Conservation (phyloP, 225 moss, liverwort and hornwort species). For the Physcomitrium patens region DNA sequence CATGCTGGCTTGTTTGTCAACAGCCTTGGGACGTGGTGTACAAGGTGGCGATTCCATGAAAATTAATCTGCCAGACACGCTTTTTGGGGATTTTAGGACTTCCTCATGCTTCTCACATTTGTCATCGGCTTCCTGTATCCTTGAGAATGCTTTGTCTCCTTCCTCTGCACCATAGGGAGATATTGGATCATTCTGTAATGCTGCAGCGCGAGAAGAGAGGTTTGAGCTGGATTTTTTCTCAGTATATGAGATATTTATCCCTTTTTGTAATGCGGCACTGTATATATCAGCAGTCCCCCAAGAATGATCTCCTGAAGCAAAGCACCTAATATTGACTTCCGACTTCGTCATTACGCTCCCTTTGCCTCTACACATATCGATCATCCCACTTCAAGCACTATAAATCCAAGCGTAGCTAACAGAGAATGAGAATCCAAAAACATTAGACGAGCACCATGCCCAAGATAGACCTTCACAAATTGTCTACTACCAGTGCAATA, state of each 20-base stretch:
- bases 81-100: constrained; percentile 14
- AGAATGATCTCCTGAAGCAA: constrained; percentile 26
- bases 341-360: constrained; percentile 22
- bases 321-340: constrained; percentile 29
- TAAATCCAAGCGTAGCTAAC: neutral
- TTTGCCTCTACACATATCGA: constrained; percentile 26
- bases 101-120: neutral
- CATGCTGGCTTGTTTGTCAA: constrained; percentile 50
- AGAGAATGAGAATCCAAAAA: neutral
- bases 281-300: constrained; percentile 40
- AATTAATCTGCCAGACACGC: constrained; percentile 25
- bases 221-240: constrained; percentile 12
- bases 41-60: constrained; percentile 21
- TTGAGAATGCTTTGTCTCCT: constrained; percentile 13
- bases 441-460: neutral
- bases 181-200: constrained; percentile 27
- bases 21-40: constrained; percentile 25
- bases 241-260: constrained; percentile 18
- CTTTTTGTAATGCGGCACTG: constrained; percentile 20
- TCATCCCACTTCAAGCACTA: neutral
- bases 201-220: constrained; percentile 5
- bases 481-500: neutral
- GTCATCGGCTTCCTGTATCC: neutral
- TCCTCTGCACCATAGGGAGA: neutral
- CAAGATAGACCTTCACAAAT: neutral